A percentile compares a stretch with the other conserved stretches of the same genome.
phyloP scores from a whole-genome alignment of 352 stramenopile species.

The Globisporangium orthogonon region DNA sequence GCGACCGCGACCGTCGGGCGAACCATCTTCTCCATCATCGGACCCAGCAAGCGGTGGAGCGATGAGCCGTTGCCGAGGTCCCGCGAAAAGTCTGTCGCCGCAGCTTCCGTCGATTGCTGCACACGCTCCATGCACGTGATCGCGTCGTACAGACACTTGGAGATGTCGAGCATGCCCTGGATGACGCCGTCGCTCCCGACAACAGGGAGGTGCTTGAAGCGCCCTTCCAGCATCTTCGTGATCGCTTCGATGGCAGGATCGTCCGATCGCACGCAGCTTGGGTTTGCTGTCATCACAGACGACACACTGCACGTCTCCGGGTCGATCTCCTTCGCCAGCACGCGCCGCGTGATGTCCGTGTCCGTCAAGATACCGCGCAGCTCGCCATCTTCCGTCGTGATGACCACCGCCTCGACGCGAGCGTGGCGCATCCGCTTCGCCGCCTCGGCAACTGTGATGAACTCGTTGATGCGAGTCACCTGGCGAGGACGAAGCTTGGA shows the following conservation, averaged over 20 bases:
- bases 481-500: slow-evolving; percentile 74
- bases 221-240: slow-evolving; percentile 85
- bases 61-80: slow-evolving; percentile 65
- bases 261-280: slow-evolving; percentile 71
- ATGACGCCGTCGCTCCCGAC: slow-evolving; percentile 62
- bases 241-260: slow-evolving; percentile 84
- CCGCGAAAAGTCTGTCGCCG: slow-evolving; percentile 72
- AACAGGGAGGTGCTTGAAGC: slow-evolving; percentile 85
- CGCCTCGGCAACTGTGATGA: slow-evolving; percentile 80
- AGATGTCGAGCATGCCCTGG: slow-evolving; percentile 86
- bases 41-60: slow-evolving; percentile 64
- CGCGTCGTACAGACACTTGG: slow-evolving; percentile 86
- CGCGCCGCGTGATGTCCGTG: slow-evolving; percentile 80
- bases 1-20: slow-evolving; percentile 76
- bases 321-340: slow-evolving; percentile 77
- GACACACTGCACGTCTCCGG: slow-evolving; percentile 71
- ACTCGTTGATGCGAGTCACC: slow-evolving; percentile 82
- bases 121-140: slow-evolving; percentile 85
- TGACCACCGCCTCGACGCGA: slow-evolving; percentile 78
- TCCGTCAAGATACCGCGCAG: slow-evolving; percentile 83
- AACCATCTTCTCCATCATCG: slow-evolving; percentile 89
- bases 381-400: slow-evolving; percentile 78
- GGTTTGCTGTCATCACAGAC: slow-evolving; percentile 82
- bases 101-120: slow-evolving; percentile 78
- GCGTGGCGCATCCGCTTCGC: slow-evolving; percentile 78